phyloP scores from a whole-genome alignment of 1,139 yeast species.

The Taphrina deformans region DNA sequence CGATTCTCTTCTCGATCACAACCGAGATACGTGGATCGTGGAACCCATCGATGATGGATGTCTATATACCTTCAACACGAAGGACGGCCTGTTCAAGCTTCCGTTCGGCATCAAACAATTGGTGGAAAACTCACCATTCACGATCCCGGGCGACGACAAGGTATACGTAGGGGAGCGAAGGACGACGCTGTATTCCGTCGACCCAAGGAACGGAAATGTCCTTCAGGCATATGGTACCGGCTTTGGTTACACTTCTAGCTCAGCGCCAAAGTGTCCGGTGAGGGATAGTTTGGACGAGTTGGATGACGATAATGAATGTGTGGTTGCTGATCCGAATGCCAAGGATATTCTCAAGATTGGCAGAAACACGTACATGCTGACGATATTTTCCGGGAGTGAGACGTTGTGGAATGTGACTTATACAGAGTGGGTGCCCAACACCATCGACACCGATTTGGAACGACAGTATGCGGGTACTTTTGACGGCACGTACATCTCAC shows the following conservation, averaged over 20 bases:
- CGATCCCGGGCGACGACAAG: slow-evolving; percentile 73
- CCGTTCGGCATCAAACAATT: slow-evolving; percentile 80
- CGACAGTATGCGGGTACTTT: slow-evolving; percentile 47
- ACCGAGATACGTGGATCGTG: slow-evolving; percentile 66
- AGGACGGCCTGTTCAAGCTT: slow-evolving; percentile 71
- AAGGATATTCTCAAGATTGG: slow-evolving; percentile 36
- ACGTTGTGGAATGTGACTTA: slow-evolving; percentile 84
- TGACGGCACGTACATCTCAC: slow-evolving; percentile 78
- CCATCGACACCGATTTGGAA: slow-evolving; percentile 69
- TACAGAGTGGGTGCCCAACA: slow-evolving; percentile 90
- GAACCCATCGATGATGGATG: slow-evolving; percentile 89
- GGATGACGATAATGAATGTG: slow-evolving; percentile 40
- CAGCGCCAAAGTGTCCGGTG: slow-evolving; percentile 32
- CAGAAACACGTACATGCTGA: slow-evolving; percentile 54
- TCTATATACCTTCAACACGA: slow-evolving; percentile 79
- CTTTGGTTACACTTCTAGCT: slow-evolving; percentile 28
- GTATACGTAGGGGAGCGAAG: slow-evolving; percentile 82
- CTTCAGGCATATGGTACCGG: slow-evolving; percentile 64
- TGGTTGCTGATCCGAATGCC: slow-evolving; percentile 17
- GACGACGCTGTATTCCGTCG: slow-evolving; percentile 73
- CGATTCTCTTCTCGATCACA: slow-evolving; percentile 33
- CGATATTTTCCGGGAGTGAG: slow-evolving; percentile 65
- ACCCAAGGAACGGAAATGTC: slow-evolving; percentile 76
- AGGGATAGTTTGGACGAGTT: slow-evolving; percentile 37
- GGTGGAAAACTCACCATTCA: slow-evolving; percentile 79